Evolutionary conservation across 1,284 basidiomycete species (phyloP).

Genomic region (Mycena sp.): DNA sequence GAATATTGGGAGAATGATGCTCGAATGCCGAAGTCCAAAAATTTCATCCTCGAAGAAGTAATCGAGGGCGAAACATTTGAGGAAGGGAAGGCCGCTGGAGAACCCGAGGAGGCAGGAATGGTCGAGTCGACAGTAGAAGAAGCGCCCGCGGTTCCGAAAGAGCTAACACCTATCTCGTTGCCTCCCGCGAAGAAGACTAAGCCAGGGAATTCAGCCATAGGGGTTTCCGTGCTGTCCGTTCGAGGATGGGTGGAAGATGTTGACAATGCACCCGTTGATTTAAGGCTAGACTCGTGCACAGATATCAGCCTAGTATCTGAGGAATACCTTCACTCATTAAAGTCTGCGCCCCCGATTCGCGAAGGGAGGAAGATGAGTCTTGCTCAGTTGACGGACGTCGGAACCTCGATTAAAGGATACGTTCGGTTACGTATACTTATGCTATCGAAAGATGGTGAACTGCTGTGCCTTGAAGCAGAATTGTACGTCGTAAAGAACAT

Average conservation of each 20-base stretch:
- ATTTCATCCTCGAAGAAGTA: too few species aligned
- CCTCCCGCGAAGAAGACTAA: background rate
- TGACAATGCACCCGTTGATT: background rate
- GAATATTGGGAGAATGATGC: too few species aligned
- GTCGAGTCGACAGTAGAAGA: background rate
- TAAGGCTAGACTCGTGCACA: background rate
- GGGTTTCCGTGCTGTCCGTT: constrained; percentile 22
- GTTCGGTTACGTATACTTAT: background rate
- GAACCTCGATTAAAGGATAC: background rate
- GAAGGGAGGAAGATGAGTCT: constrained; percentile 4
- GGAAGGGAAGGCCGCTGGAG: background rate
- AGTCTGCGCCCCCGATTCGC: background rate
- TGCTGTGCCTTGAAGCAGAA: background rate
- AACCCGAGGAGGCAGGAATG: background rate
- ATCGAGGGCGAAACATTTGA: too few species aligned
- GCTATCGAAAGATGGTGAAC: background rate
- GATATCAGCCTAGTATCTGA: background rate
- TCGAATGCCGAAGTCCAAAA: too few species aligned
- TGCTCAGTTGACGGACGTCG: background rate
- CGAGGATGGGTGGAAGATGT: background rate
- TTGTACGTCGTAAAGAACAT: constrained; percentile 39
- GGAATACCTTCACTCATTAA: background rate
- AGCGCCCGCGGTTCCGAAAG: background rate
- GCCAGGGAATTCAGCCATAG: constrained; percentile 4
- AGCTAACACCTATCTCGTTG: background rate